Evolutionary conservation across 2,329 filamentous ascomycete species (phyloP).

Genomic region (Botrytis deweyae): DNA sequence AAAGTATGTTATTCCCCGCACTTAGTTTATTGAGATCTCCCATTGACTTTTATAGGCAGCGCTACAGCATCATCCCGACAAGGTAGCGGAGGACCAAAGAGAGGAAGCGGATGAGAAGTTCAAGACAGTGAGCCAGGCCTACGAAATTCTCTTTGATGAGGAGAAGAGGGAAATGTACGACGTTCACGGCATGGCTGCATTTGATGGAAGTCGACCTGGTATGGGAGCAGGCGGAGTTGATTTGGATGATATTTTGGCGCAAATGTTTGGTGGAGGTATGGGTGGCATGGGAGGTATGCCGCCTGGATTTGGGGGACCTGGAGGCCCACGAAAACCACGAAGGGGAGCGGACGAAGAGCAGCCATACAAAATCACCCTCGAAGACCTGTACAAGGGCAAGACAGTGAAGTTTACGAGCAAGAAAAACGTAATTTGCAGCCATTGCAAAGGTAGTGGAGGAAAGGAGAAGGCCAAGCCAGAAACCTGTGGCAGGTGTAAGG

Average conservation of each 20-base stretch:
- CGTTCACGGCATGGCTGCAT: slow-evolving; percentile 91
- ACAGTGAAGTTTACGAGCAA: slow-evolving; percentile 95
- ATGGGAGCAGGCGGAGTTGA: slow-evolving; percentile 69
- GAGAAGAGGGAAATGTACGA: slow-evolving; percentile 92
- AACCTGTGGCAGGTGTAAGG: slow-evolving; percentile 80
- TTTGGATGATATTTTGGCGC: slow-evolving; percentile 85
- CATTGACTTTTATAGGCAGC: slow-evolving; percentile 61
- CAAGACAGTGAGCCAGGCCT: slow-evolving; percentile 89
- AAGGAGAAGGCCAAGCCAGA: slow-evolving; percentile 88
- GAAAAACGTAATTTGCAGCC: slow-evolving; percentile 85
- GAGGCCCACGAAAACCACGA: slow-evolving; percentile 58
- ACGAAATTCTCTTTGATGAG: slow-evolving; percentile 96
- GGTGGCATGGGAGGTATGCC: slow-evolving; percentile 45
- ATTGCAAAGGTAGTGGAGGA: slow-evolving; percentile 85
- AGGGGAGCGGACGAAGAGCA: slow-evolving; percentile 84
- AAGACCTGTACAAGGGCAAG: slow-evolving; percentile 98
- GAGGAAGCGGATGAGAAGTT: slow-evolving; percentile 86
- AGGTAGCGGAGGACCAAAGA: slow-evolving; percentile 83
- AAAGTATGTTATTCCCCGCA: slow-evolving; percentile 58
- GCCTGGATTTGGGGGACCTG: slow-evolving; percentile 33
- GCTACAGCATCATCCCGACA: slow-evolving; percentile 88
- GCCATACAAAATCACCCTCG: slow-evolving; percentile 84
- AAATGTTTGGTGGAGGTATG: slow-evolving; percentile 70
- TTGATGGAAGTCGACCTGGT: slow-evolving; percentile 70
- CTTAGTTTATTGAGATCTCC: slow-evolving; percentile 19